Base-by-base conservation (phyloP, 352 stramenopile genomes). In the Phytophthora hybrid region DNA sequence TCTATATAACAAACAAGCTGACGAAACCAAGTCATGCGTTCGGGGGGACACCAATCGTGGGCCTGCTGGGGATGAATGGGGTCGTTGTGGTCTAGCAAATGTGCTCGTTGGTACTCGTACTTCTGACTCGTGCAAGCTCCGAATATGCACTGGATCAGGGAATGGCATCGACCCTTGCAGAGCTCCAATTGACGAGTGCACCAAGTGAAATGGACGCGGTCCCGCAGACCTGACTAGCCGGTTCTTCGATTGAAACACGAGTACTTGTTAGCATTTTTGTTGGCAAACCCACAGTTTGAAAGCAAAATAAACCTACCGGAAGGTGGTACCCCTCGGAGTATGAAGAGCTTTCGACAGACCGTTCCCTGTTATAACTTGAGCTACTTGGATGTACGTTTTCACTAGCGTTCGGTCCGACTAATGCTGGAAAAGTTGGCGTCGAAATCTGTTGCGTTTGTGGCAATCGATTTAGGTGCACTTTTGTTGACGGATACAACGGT, bases 381-480 rank as follows among this genome's bases (percentile, higher is more conserved):
- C 39, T 66, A 32, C 11, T 59, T 46, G 55, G 37, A 37, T 53
- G 47, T n/a, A 14, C 19, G 14, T 61, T 23, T 37, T 69, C 65
- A 34, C 47, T 14, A 4, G 56, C 39, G 13, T n/a, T 59, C 39
- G 61, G 34, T 14, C 32, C 23, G n/a, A 46, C 59, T 51, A 72
- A 37, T 34, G 59, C 59, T 57, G 69, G 73, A 32, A 80, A 78
- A 13, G 62, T 78, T 54, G 79, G 47, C 3, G 85, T 94, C 14
- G 83, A 75, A 9, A 94, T 82, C 19, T 93, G 78, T 41, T 94
- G 87, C 0, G 85, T 86, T 1, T 65, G 56, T 0, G 87, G 87
- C 10, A 94, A 63, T 29, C 71, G 62, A 49, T 73, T 88, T 52
- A 94, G 52, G 34, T 93, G 82, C 37, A 94, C 72, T 26, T 79